Evolutionary conservation across 805 yeast species (phyloP).

Genomic region (Candida wancherniae): DNA sequence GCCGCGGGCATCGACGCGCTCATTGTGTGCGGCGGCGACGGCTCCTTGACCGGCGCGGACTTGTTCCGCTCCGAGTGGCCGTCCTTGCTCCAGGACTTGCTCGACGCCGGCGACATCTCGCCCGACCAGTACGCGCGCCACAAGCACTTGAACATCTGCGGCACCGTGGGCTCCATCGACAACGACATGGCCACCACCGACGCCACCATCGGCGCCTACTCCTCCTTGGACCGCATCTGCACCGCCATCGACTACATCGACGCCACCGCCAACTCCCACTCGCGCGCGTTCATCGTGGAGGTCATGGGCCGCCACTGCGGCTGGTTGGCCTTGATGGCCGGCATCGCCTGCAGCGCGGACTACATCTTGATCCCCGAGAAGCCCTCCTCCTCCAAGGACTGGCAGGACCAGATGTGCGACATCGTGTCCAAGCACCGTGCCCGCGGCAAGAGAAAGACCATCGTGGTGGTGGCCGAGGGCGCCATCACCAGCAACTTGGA

Average conservation of each 20-base stretch:
- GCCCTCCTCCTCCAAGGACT: constrained; percentile 58
- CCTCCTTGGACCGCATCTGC: constrained; percentile 71
- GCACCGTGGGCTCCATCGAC: constrained; percentile 79
- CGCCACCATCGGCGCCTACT: constrained; percentile 76
- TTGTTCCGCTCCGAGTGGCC: constrained; percentile 77
- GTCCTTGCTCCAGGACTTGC: constrained; percentile 55
- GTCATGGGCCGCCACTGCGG: constrained; percentile 92
- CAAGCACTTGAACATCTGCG: constrained; percentile 61
- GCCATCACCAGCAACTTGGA: constrained; percentile 67
- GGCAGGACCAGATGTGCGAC: constrained; percentile 65
- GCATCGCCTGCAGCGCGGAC: constrained; percentile 76
- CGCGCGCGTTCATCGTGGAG: constrained; percentile 78
- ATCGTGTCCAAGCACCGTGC: constrained; percentile 61
- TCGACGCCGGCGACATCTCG: constrained; percentile 42
- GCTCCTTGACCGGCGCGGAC: constrained; percentile 79
- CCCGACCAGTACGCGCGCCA: constrained; percentile 42
- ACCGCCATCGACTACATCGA: constrained; percentile 76
- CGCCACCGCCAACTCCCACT: constrained; percentile 79
- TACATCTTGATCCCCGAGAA: constrained; percentile 76
- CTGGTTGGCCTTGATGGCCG: constrained; percentile 81
- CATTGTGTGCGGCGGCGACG: constrained; percentile 81
- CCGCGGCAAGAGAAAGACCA: constrained; percentile 73
- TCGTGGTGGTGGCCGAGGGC: constrained; percentile 80
- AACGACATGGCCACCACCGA: constrained; percentile 84
- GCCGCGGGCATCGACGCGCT: constrained; percentile 71